Evolutionary conservation across 1,139 yeast genomes (phyloP).

Genomic region (Candida tropicalis): DNA sequence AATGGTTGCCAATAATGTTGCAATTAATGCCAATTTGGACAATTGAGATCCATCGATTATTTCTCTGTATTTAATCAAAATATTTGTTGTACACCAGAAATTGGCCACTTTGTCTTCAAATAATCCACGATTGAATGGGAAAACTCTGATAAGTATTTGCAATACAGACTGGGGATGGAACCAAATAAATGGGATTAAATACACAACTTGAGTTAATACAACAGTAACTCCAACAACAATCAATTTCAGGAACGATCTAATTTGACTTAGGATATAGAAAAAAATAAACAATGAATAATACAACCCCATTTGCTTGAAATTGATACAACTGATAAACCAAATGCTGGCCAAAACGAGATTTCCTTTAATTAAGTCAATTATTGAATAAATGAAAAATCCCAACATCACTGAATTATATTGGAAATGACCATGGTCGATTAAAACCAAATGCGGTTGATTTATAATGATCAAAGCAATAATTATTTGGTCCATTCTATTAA

Average conservation of each 20-base stretch:
- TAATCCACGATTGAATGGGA: slow-evolving; percentile 92
- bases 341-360: slow-evolving; percentile 71
- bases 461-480: slow-evolving; percentile 73
- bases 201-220: slow-evolving; percentile 49
- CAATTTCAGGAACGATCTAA: slow-evolving; percentile 45
- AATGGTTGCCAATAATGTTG: slow-evolving; percentile 65
- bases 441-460: slow-evolving; percentile 77
- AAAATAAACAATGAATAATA: slow-evolving; percentile 91
- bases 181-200: slow-evolving; percentile 63
- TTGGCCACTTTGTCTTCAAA: slow-evolving; percentile 98
- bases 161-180: slow-evolving; percentile 20
- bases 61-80: slow-evolving; percentile 68
- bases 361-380: slow-evolving; percentile 66
- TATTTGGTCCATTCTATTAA: slow-evolving; percentile 74
- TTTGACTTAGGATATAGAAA: slow-evolving; percentile 58
- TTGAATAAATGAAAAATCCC: slow-evolving; percentile 72
- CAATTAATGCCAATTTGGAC: slow-evolving; percentile 59
- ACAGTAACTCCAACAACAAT: slow-evolving; percentile 67
- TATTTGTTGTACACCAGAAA: slow-evolving; percentile 92
- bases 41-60: slow-evolving; percentile 59
- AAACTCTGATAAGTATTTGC: slow-evolving; percentile 65
- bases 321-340: slow-evolving; percentile 74
- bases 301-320: slow-evolving; percentile 94
- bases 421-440: slow-evolving; percentile 97
- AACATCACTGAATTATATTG: slow-evolving; percentile 95